These are phyloP conservation scores for Linnemannia hyalina DNA, from an alignment of 192 early-diverging fungal genomes.

Conservation along the genomic window DNA sequence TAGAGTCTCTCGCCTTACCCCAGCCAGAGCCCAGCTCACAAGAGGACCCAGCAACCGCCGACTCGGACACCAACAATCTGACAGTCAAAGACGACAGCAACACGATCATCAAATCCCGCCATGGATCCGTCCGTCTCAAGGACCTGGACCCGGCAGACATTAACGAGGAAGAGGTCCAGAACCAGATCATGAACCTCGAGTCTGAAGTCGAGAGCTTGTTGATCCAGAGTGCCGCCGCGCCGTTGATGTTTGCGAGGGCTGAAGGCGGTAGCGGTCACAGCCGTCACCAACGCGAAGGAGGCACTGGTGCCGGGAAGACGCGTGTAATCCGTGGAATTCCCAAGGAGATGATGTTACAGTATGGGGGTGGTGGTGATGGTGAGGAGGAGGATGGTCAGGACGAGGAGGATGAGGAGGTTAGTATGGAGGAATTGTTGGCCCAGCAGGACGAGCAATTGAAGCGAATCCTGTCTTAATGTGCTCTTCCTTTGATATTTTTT, in stretches of 20 bases:
- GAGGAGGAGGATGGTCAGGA: neutral
- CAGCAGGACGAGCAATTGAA: conserved; percentile 34
- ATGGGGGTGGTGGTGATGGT: neutral
- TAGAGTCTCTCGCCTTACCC: neutral
- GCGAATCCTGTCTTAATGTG: conserved; percentile 6
- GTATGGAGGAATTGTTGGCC: conserved; percentile 48
- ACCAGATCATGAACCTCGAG: conserved; percentile 47
- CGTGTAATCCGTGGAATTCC: conserved; percentile 33
- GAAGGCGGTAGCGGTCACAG: neutral
- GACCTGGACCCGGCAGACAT: conserved; percentile 35
- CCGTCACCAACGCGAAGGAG: conserved; percentile 1
- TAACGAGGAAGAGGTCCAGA: conserved; percentile 38
- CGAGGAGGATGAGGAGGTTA: conserved; percentile 33
- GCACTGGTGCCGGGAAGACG: conserved; percentile 25
- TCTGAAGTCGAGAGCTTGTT: conserved; percentile 46
- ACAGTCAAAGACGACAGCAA: too few species aligned
- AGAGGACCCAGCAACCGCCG: neutral
- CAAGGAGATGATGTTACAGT: conserved; percentile 26
- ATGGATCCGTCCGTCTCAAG: conserved; percentile 23
- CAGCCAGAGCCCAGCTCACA: neutral
- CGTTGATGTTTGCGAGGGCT: conserved; percentile 21
- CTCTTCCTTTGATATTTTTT: neutral
- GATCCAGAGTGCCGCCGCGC: conserved; percentile 22
- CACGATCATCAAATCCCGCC: conserved; percentile 11
- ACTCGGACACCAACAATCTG: neutral